Conservation (phyloP, 106 monocot genomes). For the Dendrobium chrysotoxum region DNA sequence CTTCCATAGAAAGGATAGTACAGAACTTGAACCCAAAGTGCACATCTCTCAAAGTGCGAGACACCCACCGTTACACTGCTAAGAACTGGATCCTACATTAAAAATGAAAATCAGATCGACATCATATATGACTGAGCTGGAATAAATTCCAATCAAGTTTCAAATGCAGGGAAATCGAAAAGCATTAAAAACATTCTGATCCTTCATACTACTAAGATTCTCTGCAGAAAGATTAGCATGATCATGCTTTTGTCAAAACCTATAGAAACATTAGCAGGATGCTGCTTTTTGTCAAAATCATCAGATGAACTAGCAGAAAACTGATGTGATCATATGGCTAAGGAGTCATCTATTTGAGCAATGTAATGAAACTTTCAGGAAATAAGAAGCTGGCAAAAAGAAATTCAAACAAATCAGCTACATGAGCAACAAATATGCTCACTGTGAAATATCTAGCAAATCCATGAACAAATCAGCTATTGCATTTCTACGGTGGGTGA, state of each 20-base stretch:
- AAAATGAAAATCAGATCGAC: neutral
- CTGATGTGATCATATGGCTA: no score
- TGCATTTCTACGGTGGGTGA: neutral
- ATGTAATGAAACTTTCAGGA: neutral
- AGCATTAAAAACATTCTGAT: neutral
- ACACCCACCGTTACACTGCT: slow-evolving; percentile 95
- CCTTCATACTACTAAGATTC: neutral
- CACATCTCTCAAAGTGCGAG: slow-evolving; percentile 97
- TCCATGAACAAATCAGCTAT: neutral
- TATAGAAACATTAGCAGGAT: neutral
- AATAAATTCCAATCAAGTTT: neutral
- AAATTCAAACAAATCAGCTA: neutral
- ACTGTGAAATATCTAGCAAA: slow-evolving; percentile 1
- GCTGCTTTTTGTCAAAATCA: neutral
- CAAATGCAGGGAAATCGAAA: neutral
- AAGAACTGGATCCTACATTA: slow-evolving; percentile 75
- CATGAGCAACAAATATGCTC: no score
- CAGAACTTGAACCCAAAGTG: slow-evolving; percentile 96
- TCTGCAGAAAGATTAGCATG: neutral
- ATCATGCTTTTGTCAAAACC: neutral
- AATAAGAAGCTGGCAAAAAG: neutral
- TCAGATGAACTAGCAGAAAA: neutral
- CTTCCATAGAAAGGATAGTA: slow-evolving; percentile 95
- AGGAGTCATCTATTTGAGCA: no score
- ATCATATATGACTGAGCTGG: neutral